A percentile compares a stretch with the other conserved stretches of the same genome.
These are phyloP conservation scores for Saturnispora sanitii DNA, from an alignment of 805 yeast species.

Conservation along the genomic window DNA sequence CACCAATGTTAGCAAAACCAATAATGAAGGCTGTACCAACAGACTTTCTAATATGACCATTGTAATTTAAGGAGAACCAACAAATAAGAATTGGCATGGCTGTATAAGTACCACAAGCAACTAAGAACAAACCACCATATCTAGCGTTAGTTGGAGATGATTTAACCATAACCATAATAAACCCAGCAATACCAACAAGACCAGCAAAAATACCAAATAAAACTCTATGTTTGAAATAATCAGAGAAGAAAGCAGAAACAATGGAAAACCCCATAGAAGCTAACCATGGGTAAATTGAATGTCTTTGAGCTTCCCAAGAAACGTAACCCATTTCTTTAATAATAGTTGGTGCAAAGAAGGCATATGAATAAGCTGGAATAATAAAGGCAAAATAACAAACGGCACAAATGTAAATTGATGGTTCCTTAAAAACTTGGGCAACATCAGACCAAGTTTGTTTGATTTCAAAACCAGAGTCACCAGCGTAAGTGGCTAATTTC, in stretches of 20 bases:
- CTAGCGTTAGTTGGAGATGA: conserved; percentile 34
- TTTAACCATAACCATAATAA: conserved; percentile 36
- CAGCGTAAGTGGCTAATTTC: conserved; percentile 47
- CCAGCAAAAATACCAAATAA: conserved; percentile 29
- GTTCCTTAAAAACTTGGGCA: conserved; percentile 45
- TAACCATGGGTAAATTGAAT: conserved; percentile 82
- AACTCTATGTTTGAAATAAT: conserved; percentile 38
- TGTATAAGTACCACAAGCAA: conserved; percentile 49
- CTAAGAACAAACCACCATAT: conserved; percentile 56
- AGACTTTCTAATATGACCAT: conserved; percentile 52
- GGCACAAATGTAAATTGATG: conserved; percentile 47
- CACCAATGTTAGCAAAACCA: conserved; percentile 69
- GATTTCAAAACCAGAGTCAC: conserved; percentile 40
- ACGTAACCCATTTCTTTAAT: conserved; percentile 53
- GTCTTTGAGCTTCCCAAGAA: conserved; percentile 65
- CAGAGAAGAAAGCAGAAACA: conserved; percentile 54
- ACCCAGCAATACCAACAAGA: conserved; percentile 40
- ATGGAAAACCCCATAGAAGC: conserved; percentile 61
- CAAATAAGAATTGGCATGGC: conserved; percentile 64
- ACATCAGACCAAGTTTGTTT: conserved; percentile 39
- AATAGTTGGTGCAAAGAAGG: conserved; percentile 63
- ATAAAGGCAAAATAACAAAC: conserved; percentile 54
- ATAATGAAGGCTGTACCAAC: conserved; percentile 43
- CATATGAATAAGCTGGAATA: conserved; percentile 69
- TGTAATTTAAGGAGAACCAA: conserved; percentile 54